Conservation (phyloP, 805 yeast genomes). For the Pichia californica region DNA sequence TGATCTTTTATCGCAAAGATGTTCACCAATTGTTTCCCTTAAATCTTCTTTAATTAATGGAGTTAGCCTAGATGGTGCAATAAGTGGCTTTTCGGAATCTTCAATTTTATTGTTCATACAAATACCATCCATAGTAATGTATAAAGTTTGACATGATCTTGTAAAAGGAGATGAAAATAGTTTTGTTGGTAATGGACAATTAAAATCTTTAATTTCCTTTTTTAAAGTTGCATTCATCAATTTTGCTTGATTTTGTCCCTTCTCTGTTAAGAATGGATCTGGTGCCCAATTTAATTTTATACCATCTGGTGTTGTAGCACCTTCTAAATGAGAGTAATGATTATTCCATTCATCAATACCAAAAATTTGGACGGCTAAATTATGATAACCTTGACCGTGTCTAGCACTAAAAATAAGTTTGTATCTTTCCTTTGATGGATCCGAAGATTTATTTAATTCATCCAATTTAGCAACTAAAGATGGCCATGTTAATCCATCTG, state of each 20-base stretch:
- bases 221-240: slow-evolving; percentile 40
- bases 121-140: slow-evolving; percentile 43
- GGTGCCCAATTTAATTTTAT: slow-evolving; percentile 47
- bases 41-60: slow-evolving; percentile 39
- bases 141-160: slow-evolving; percentile 52
- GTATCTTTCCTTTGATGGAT: slow-evolving; percentile 31
- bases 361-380: slow-evolving; percentile 45
- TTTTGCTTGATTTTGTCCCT: slow-evolving; percentile 52
- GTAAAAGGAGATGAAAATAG: slow-evolving; percentile 61
- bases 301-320: slow-evolving; percentile 38
- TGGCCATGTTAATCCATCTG: slow-evolving; percentile 33
- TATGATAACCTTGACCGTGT: slow-evolving; percentile 69
- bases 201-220: slow-evolving; percentile 32
- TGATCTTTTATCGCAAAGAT: slow-evolving; percentile 55
- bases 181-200: slow-evolving; percentile 50
- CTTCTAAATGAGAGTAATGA: slow-evolving; percentile 45
- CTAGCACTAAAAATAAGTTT: slow-evolving; percentile 51
- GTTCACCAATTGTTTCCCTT: slow-evolving; percentile 56
- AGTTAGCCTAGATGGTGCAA: slow-evolving; percentile 14
- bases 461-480: slow-evolving; percentile 29
- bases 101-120: slow-evolving; percentile 21
- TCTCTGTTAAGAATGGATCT: slow-evolving; percentile 51
- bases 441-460: slow-evolving; percentile 31
- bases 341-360: slow-evolving; percentile 53
- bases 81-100: slow-evolving; percentile 4